Base-by-base conservation (phyloP, 1,139 yeast genomes). In the Candida sp. region DNA sequence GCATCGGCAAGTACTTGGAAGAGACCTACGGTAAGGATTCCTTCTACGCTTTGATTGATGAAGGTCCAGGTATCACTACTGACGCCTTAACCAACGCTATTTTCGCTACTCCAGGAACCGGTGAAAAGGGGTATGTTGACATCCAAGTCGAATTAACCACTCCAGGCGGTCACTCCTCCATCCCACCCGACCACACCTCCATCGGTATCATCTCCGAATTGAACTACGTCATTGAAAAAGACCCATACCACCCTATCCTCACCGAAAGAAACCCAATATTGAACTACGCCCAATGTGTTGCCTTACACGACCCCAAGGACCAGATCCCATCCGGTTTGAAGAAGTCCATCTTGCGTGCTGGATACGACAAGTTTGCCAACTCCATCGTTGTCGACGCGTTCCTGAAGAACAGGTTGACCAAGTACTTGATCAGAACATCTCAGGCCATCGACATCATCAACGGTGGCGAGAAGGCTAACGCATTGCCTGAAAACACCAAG, bases 121-220 rank as follows among this genome's bases (percentile, higher is more conserved):
- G 74, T 31, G 81, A 77, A 56, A 77, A 76, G 59, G 81, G 81
- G 0, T 70, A 71, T 52, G 46, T 68, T 43, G 78, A 74, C 54
- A 53, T 74, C 5, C 51, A 54, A 35, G 69, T 67, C 27, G 68
- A 69, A 45, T 67, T 77, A 55, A 67, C 65, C 44, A 72, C 78
- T 17, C 76, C 76, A 7, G 81, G 81, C 34, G 81, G 81, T 4
- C 81, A 77, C 54, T 73, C 80, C 2, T 72, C 78, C 4, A 58
- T 72, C 32, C 80, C 81, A 8, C 81, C 81, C 2, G 78, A 73
- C 55, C 80, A 75, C 59, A 75, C 81, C 4, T 66, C 78, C 3
- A 74, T 77, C 57, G 81, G 81, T 37, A 71, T 76, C 47, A 62
- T 72, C 54, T 68, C 75, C n/a, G 78, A 76, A 53, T 68, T 77